Evolutionary conservation across 2,329 filamentous ascomycete genomes (phyloP).

Genomic region (Neobulgaria alba): DNA sequence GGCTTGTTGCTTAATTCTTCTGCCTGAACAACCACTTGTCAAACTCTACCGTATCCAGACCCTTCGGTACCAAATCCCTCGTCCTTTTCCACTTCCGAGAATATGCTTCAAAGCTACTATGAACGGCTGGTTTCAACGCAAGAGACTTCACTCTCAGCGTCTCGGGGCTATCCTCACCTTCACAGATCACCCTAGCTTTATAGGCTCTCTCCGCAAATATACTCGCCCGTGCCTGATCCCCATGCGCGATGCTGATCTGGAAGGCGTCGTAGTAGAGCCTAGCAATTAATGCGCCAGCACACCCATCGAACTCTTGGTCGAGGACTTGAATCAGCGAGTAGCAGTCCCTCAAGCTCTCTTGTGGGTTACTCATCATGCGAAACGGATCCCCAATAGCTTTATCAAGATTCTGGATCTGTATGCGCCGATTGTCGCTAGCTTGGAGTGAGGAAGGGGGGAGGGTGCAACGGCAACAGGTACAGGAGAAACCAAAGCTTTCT

Average conservation of each 20-base stretch:
- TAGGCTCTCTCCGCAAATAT: slow-evolving; percentile 33
- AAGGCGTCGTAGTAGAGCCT: slow-evolving; percentile 35
- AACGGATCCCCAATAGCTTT: slow-evolving; percentile 24
- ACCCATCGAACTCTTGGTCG: slow-evolving; percentile 15
- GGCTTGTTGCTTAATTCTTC: background rate
- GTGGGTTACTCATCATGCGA: slow-evolving; percentile 19
- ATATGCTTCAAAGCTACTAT: slow-evolving; percentile 5
- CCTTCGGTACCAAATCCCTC: slow-evolving; percentile 3
- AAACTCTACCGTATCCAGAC: slow-evolving; percentile 4
- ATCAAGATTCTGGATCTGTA: slow-evolving; percentile 27
- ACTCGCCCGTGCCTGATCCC: slow-evolving; percentile 34
- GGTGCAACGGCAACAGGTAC: slow-evolving; percentile 23
- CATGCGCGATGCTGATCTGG: slow-evolving; percentile 33
- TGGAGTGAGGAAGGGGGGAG: slow-evolving; percentile 17
- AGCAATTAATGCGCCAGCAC: slow-evolving; percentile 14
- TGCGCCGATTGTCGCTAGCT: slow-evolving; percentile 26
- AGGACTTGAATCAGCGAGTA: slow-evolving; percentile 22
- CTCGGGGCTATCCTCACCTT: background rate
- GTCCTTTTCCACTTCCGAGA: slow-evolving; percentile 6
- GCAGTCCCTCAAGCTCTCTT: slow-evolving; percentile 24
- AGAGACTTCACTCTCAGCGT: slow-evolving; percentile 4
- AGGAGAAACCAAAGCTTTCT: slow-evolving; percentile 30
- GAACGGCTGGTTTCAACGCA: slow-evolving; percentile 1
- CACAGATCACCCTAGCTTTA: slow-evolving; percentile 3
- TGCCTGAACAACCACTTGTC: slow-evolving; percentile 13